These are phyloP conservation scores for Neurospora sublineolata DNA, from an alignment of 495 filamentous ascomycete genomes.

Conservation along the genomic window DNA sequence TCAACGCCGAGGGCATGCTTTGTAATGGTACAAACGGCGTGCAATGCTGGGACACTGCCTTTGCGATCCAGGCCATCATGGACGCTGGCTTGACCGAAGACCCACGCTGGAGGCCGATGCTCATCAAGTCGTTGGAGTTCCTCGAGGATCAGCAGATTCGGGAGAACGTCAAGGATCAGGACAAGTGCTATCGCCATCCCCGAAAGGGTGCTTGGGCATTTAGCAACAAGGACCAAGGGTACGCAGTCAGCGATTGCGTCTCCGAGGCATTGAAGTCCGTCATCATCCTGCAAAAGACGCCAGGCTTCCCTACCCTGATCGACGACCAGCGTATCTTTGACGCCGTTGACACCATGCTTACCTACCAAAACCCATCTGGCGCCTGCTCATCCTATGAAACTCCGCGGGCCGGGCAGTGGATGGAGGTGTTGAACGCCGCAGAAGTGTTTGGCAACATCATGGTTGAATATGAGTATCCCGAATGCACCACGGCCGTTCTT, in stretches of 20 bases:
- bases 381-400: conserved; percentile 88
- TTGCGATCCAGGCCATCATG: conserved; percentile 69
- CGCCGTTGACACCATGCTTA: conserved; percentile 78
- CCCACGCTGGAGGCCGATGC: conserved; percentile 70
- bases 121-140: conserved; percentile 72
- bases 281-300: conserved; percentile 69
- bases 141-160: conserved; percentile 86
- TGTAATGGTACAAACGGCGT: conserved; percentile 95
- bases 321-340: conserved; percentile 67
- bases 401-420: conserved; percentile 57
- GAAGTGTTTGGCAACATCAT: conserved; percentile 97
- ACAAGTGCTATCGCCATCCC: conserved; percentile 78
- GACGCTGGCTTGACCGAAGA: conserved; percentile 70
- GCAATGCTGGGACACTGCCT: conserved; percentile 91
- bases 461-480: conserved; percentile 95
- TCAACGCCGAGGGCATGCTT: conserved; percentile 85
- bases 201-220: conserved; percentile 94
- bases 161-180: conserved; percentile 68
- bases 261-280: conserved; percentile 82
- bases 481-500: conserved; percentile 94
- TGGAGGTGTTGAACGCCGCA: conserved; percentile 85
- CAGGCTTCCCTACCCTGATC: conserved; percentile 64
- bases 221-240: conserved; percentile 82
- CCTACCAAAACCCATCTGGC: conserved; percentile 82
- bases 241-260: conserved; percentile 89